Evolutionary conservation across 257 asterid species (phyloP), one percentile per base, ranked within the genome.

Genomic region (Rubia yunnanensis): DNA sequence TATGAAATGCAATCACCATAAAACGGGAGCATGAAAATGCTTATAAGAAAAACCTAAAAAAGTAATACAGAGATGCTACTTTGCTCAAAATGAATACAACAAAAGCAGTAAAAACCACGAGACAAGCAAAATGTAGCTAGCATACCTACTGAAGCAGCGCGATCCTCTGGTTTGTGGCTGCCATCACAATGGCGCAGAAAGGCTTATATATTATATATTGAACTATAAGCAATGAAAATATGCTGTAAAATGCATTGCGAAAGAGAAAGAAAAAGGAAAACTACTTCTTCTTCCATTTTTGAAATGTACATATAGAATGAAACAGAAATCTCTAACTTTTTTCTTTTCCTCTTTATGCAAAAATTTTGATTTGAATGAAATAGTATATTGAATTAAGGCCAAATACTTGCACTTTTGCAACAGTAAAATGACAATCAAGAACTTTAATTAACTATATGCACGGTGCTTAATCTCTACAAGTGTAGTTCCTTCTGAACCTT

Each of bases 91-190:
- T 15, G 22, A 8, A 57, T 28, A 57, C 32, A 26, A 23, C 60
- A 15, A 13, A 5, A 30, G n/a, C 10, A 31, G 38, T 13, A 50
- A 50, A n/a, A 22, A 50, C 24, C n/a, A 20, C 11, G n/a, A 20
- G n/a, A 20, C 11, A n/a, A 50, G n/a, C 3, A 8, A 20, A 50
- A 50, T 0, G 27, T 9, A 5, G 1, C n/a, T n/a, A n/a, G 32
- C 30, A 49, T 81, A 89, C 99, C 99, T 86, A 98, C 72, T 86
- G 95, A 74, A 90, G 86, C 82, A 94, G 74, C 0, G 98, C 99
- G 26, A 90, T 94, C 83, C 98, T 82, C 79, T 91, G 96, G 78
- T 94, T 94, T 0, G 99, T 86, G n/a, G 96, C 96, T 15, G 98
- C 91, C 96, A 94, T 94, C 58, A 88, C 96, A 23, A 90, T 94